Percentiles rank a stretch among this genome's conserved stretches.
Evolutionary conservation across 176 grass and related monocot species (phyloP).

Genomic region (Carex kokanica): DNA sequence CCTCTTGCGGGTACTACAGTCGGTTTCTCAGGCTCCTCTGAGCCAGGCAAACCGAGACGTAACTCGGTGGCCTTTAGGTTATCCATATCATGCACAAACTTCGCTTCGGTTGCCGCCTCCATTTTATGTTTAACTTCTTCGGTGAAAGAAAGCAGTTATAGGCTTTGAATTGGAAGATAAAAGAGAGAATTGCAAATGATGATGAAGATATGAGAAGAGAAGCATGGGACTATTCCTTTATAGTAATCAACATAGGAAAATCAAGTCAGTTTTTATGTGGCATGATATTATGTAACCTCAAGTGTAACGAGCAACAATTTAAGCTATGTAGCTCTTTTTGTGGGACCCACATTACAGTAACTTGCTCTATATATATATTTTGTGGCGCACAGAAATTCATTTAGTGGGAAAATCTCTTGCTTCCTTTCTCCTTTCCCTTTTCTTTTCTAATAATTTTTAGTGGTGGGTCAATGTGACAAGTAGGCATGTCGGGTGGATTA

Average conservation of each 20-base stretch:
- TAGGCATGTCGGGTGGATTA: slow-evolving; percentile 39
- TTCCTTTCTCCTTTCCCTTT: slow-evolving; percentile 3
- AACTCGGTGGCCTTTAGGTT: slow-evolving; percentile 85
- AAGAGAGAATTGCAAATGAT: slow-evolving; percentile 3
- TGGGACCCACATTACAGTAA: not conserved
- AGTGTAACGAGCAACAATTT: not conserved
- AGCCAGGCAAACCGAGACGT: slow-evolving; percentile 82
- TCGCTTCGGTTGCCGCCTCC: slow-evolving; percentile 33
- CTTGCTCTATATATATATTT: not conserved
- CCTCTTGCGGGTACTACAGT: not conserved
- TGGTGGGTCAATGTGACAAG: slow-evolving; percentile 13
- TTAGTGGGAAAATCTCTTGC: not conserved
- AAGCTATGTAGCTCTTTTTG: not conserved
- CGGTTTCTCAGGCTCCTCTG: slow-evolving; percentile 5
- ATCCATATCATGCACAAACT: slow-evolving; percentile 36
- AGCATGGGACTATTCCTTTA: slow-evolving; percentile 18
- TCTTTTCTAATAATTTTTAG: not conserved
- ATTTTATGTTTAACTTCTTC: slow-evolving; percentile 23
- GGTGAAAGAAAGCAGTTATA: not conserved
- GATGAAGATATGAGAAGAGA: slow-evolving; percentile 23
- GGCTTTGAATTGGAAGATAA: too few relatives aligned
- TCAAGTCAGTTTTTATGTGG: not conserved
- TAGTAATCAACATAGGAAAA: not conserved
- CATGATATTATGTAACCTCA: not conserved
- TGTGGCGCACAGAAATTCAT: not conserved